A percentile compares a stretch with the other conserved stretches of the same genome.
These are phyloP conservation scores for Trichoderma sp. DNA, from an alignment of 2,329 filamentous ascomycete genomes.

Conservation along the genomic window DNA sequence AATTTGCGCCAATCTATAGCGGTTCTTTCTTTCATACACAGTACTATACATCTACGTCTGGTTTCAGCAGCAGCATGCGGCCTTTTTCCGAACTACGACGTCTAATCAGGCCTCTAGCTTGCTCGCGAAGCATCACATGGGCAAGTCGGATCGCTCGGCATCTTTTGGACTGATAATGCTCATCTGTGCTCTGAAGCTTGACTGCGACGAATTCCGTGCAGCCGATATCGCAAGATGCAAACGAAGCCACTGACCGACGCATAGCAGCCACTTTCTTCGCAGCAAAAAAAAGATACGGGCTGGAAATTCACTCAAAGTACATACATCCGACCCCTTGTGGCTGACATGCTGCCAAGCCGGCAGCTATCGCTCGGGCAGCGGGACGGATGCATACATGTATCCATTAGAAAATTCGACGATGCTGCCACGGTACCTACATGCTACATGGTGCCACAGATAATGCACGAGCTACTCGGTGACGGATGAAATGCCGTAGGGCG, in stretches of 20 bases:
- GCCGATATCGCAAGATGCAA: slow-evolving; percentile 20
- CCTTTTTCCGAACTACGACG: background rate
- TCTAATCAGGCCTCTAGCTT: background rate
- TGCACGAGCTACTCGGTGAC: background rate
- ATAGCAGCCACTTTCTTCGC: background rate
- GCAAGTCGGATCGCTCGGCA: background rate
- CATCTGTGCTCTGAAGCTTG: background rate
- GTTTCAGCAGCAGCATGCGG: background rate
- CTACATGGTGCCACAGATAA: background rate
- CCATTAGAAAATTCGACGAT: background rate
- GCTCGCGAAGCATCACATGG: background rate
- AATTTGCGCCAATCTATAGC: background rate
- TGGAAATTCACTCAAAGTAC: background rate
- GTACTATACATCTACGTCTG: background rate
- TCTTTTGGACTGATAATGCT: background rate
- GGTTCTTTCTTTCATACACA: background rate
- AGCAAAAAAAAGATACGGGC: background rate
- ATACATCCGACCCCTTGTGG: slow-evolving; percentile 4
- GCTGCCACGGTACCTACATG: background rate
- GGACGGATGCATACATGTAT: background rate
- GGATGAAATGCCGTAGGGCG: background rate
- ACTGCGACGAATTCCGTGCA: slow-evolving; percentile 6
- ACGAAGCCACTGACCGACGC: background rate
- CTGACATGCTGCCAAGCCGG: slow-evolving; percentile 24
- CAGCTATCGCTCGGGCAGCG: slow-evolving; percentile 9